Conservation (phyloP, 2,329 filamentous ascomycete species). For the Mariannaea elegans region DNA sequence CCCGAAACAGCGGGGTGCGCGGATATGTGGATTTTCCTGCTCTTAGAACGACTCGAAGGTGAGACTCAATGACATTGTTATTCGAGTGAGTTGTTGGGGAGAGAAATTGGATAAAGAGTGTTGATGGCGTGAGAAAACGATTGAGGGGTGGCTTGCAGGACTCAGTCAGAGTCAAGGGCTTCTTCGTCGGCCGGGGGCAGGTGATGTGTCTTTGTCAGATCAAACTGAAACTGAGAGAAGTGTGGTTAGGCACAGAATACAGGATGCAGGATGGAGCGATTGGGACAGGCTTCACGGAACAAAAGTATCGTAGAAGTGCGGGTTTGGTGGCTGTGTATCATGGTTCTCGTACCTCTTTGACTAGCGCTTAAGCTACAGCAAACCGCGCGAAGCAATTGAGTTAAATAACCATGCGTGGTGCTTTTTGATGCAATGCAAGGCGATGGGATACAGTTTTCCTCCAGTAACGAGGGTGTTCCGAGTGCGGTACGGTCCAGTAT, state of each 20-base stretch:
- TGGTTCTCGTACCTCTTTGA: slow-evolving; percentile 25
- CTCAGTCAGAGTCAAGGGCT: slow-evolving; percentile 2
- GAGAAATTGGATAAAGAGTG: neutral
- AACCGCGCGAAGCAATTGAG: slow-evolving; percentile 26
- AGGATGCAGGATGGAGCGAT: slow-evolving; percentile 15
- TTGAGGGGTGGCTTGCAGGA: slow-evolving; percentile 11
- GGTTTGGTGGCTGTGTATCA: neutral
- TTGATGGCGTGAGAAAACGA: slow-evolving; percentile 1
- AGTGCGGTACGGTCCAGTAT: neutral
- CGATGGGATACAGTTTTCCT: neutral
- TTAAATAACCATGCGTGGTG: slow-evolving; percentile 26
- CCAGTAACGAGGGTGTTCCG: slow-evolving; percentile 5
- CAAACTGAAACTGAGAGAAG: slow-evolving; percentile 2
- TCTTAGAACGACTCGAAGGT: neutral
- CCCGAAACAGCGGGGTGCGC: slow-evolving; percentile 16
- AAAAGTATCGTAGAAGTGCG: neutral
- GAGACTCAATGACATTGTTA: slow-evolving; percentile 8
- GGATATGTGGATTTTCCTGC: neutral
- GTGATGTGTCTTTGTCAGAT: slow-evolving; percentile 6
- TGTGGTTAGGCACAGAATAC: slow-evolving; percentile 13
- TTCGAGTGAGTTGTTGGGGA: neutral
- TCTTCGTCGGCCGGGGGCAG: slow-evolving; percentile 10
- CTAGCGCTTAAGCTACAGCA: slow-evolving; percentile 22
- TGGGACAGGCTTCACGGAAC: neutral
- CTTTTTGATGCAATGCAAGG: slow-evolving; percentile 4